A percentile compares a stretch with the other conserved stretches of the same genome.
These are phyloP conservation scores for Incumbomyces delicatus DNA, from an alignment of 2,329 filamentous ascomycete species.

Conservation along the genomic window DNA sequence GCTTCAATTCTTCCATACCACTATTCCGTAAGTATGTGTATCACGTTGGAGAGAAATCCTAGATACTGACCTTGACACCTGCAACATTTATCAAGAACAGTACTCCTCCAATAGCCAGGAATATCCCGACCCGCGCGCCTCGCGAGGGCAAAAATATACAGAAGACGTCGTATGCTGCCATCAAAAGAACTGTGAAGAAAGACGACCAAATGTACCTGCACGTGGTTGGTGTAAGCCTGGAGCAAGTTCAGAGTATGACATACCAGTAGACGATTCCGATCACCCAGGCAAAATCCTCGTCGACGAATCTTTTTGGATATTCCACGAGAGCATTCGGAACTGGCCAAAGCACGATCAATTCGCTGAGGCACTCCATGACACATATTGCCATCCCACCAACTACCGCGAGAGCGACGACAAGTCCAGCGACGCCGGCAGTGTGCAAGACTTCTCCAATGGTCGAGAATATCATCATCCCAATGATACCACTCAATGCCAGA, in stretches of 20 bases:
- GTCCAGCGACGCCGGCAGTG: slow-evolving; percentile 26
- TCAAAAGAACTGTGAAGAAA: slow-evolving; percentile 24
- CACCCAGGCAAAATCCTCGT: slow-evolving; percentile 28
- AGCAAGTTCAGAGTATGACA: neutral
- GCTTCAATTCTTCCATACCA: slow-evolving; percentile 21
- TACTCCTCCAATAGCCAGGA: neutral
- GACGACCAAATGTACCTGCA: slow-evolving; percentile 24
- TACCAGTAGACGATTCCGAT: slow-evolving; percentile 30
- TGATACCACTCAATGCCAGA: slow-evolving; percentile 28
- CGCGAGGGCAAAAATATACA: slow-evolving; percentile 12
- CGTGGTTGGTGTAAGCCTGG: neutral
- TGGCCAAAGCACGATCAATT: slow-evolving; percentile 30
- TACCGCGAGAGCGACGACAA: slow-evolving; percentile 25
- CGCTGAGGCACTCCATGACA: slow-evolving; percentile 32
- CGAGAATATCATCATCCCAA: slow-evolving; percentile 28
- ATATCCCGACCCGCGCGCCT: neutral
- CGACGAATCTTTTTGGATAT: slow-evolving; percentile 29
- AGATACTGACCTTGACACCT: neutral
- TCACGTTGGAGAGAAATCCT: neutral
- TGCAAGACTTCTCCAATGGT: slow-evolving; percentile 26
- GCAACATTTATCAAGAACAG: neutral
- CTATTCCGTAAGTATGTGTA: neutral
- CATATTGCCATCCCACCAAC: slow-evolving; percentile 26
- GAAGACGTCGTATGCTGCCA: slow-evolving; percentile 20
- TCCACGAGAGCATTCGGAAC: slow-evolving; percentile 29